Conservation (phyloP, 2,329 filamentous ascomycete genomes). For the Fusarium sp. region DNA sequence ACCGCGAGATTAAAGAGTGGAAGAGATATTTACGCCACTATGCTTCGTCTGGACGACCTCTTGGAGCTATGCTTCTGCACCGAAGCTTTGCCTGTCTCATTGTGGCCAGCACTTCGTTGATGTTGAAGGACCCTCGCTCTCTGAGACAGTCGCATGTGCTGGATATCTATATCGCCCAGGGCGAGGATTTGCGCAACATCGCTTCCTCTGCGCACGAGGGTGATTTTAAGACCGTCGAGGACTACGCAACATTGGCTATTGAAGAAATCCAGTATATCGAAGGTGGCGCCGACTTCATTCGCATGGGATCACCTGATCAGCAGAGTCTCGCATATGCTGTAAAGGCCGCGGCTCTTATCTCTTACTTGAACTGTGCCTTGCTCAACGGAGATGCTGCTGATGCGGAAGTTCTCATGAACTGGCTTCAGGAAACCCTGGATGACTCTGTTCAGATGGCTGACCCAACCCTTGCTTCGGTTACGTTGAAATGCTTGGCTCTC, state of each 20-base stretch:
- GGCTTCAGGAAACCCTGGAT: constrained; percentile 85
- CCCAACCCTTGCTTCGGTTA: constrained; percentile 79
- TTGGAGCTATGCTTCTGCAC: constrained; percentile 92
- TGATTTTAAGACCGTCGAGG: constrained; percentile 69
- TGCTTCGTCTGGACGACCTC: constrained; percentile 79
- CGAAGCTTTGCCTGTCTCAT: constrained; percentile 89
- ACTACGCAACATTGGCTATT: constrained; percentile 77
- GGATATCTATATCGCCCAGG: constrained; percentile 76
- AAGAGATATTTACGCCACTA: constrained; percentile 88
- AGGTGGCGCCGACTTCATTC: constrained; percentile 87
- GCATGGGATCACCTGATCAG: constrained; percentile 84
- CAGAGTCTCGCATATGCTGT: constrained; percentile 88
- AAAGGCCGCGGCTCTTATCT: constrained; percentile 84
- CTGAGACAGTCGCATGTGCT: constrained; percentile 75
- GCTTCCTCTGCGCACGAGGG: constrained; percentile 57
- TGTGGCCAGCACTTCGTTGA: constrained; percentile 80
- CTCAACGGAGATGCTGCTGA: constrained; percentile 87
- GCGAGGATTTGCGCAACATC: constrained; percentile 58
- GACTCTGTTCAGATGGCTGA: constrained; percentile 88
- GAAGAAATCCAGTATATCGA: constrained; percentile 91
- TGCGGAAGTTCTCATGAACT: constrained; percentile 80
- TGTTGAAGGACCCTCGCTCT: constrained; percentile 73
- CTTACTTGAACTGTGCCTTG: constrained; percentile 86
- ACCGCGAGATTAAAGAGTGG: constrained; percentile 83
- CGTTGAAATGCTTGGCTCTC: constrained; percentile 85